Conservation (phyloP, 495 filamentous ascomycete genomes). For the Tuber umbilicatum region DNA sequence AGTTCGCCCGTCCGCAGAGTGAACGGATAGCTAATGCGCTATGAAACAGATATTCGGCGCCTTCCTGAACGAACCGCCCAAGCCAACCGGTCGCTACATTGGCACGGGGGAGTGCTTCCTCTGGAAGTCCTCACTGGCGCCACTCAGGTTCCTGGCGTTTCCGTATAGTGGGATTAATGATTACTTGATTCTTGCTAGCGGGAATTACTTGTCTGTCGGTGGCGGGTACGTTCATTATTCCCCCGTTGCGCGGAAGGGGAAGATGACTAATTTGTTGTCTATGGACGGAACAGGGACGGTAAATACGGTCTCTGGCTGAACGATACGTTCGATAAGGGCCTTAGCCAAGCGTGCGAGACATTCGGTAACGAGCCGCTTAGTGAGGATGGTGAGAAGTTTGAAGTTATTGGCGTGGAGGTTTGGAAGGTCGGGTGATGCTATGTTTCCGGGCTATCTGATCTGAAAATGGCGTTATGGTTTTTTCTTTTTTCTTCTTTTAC, state of each 20-base stretch:
- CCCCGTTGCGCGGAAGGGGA: not conserved
- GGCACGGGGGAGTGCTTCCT: conserved; percentile 97
- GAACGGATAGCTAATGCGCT: conserved; percentile 8
- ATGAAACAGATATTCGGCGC: conserved; percentile 72
- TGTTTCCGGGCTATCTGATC: not conserved
- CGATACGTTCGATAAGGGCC: conserved; percentile 74
- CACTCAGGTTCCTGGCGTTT: conserved; percentile 83
- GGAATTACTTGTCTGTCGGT: conserved; percentile 74
- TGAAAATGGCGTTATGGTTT: not conserved
- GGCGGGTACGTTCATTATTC: conserved; percentile 55
- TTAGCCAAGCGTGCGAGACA: conserved; percentile 73
- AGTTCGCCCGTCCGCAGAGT: conserved; percentile 38
- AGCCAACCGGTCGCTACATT: conserved; percentile 54
- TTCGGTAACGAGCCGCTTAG: conserved; percentile 96
- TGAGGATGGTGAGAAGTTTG: conserved; percentile 80
- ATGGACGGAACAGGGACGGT: conserved; percentile 56
- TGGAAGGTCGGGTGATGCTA: conserved; percentile 63
- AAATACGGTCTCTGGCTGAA: conserved; percentile 92
- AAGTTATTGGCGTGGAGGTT: conserved; percentile 81
- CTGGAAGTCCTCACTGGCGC: conserved; percentile 66
- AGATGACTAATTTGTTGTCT: conserved; percentile 7
- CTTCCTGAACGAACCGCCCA: conserved; percentile 71
- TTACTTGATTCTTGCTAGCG: conserved; percentile 90
- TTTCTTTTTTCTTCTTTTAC: not conserved
- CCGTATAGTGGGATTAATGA: conserved; percentile 94